Base-by-base conservation (phyloP, 1,139 yeast genomes). In the Yamadazyma buinensis region DNA sequence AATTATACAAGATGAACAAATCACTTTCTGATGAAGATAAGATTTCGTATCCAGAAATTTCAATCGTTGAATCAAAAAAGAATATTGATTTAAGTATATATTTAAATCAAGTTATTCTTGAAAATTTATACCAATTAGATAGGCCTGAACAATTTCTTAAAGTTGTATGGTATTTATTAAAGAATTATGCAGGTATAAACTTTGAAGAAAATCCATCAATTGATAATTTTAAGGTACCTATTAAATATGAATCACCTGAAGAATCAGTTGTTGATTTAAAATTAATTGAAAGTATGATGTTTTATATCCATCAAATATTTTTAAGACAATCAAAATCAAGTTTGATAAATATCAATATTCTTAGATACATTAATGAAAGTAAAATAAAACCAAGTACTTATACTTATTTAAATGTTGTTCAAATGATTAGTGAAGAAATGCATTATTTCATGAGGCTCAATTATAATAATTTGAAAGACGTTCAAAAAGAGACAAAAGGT, bases 381-480 rank as follows among this genome's bases (percentile, higher is more conserved):
- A 6, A 2, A 8, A 18, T 38, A 5, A 29, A 31, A 27, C 31
- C 35, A 15, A 23, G 13, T 11, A 20, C 22, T 5, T 15, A 23
- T 12, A 28, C 36, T 11, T 39, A 38, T 29, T 30, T 26, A 12
- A 21, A 50, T 10, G 42, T 65, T 0, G 59, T 66, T 39, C 49
- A 62, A 2, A 50, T 56, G 28, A 54, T 69, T 32, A 51, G 51
- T 38, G 57, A 59, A 18, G 71, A 67, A 34, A 37, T 67, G 12
- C 57, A 60, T 37, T 59, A 64, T 37, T 61, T 52, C 44, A 58
- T 59, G 31, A 69, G 65, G 38, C 51, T 41, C 33, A 62, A 65
- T 34, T 51, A 47, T 29, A 60, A 61, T 25, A 15, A 33, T 6
- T 15, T 28, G 12, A 33, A 33, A 20, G 26, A 29, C n/a, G 15